Evolutionary conservation across 1,284 basidiomycete species (phyloP).

Genomic region (Trichosporon coremiiforme): DNA sequence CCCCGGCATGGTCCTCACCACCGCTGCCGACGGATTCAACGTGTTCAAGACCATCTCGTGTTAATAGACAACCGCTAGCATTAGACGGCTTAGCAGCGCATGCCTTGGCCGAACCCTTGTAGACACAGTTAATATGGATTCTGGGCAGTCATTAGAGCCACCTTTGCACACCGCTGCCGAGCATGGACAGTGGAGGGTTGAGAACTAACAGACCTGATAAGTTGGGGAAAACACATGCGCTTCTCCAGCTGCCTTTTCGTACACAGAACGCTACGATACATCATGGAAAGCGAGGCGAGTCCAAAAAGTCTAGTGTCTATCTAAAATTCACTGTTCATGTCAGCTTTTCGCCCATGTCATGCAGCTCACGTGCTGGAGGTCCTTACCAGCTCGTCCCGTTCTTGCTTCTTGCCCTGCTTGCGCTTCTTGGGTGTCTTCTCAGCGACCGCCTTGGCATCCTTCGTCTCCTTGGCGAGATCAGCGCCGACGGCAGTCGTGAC

Average conservation of each 20-base stretch:
- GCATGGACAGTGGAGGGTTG: too few relatives aligned
- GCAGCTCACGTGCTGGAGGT: conserved; percentile 17
- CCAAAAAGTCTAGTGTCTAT: conserved; percentile 9
- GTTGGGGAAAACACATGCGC: too few relatives aligned
- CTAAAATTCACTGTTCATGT: conserved; percentile 11
- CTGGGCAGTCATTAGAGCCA: neutral
- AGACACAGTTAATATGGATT: conserved; percentile 15
- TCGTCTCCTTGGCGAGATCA: neutral
- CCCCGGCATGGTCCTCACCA: conserved; percentile 81
- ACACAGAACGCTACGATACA: neutral
- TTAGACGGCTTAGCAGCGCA: conserved; percentile 6
- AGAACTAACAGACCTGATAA: too few relatives aligned
- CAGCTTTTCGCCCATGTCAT: neutral
- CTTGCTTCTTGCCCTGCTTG: too few relatives aligned
- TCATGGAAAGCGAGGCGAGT: neutral
- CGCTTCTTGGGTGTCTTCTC: too few relatives aligned
- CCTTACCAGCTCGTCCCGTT: conserved; percentile 16
- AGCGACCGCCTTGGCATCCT: too few relatives aligned
- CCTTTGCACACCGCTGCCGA: too few relatives aligned
- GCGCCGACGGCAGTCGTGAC: neutral
- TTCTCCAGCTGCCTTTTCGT: neutral
- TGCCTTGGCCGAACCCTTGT: neutral
- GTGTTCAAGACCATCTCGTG: conserved; percentile 94
- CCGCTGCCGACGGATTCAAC: conserved; percentile 86
- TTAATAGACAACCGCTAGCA: conserved; percentile 42